Evolutionary conservation across 192 early-diverging fungal species (phyloP).

Genomic region (Backusella tuberculispora): DNA sequence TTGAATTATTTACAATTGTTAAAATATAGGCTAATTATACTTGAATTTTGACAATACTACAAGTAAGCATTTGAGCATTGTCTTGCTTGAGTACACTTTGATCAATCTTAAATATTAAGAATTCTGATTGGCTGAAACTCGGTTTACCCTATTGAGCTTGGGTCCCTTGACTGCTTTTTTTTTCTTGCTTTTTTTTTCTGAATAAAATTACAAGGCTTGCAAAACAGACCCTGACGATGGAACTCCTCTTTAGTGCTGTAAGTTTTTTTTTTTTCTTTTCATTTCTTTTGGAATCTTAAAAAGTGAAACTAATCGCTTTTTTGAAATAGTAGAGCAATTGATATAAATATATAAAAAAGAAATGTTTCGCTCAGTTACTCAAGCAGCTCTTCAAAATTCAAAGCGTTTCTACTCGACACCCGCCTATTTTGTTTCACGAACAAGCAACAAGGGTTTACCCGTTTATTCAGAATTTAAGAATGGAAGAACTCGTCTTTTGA

Average conservation of each 20-base stretch:
- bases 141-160: not conserved
- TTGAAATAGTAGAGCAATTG: too few relatives aligned
- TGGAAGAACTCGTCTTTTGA: slow-evolving; percentile 63
- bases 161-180: slow-evolving; percentile 10
- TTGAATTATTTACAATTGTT: too few relatives aligned
- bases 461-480: slow-evolving; percentile 75
- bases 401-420: slow-evolving; percentile 36
- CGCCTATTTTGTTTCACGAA: slow-evolving; percentile 67
- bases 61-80: not conserved
- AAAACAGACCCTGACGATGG: slow-evolving; percentile 14
- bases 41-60: too few relatives aligned
- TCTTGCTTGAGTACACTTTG: too few relatives aligned
- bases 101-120: not conserved
- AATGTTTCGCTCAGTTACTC: slow-evolving; percentile 33
- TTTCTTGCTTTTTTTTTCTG: not conserved
- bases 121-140: not conserved
- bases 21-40: too few relatives aligned
- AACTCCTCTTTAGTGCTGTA: not conserved
- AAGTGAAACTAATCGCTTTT: not conserved
- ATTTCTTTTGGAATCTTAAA: not conserved
- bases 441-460: slow-evolving; percentile 62
- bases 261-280: not conserved
- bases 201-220: not conserved
- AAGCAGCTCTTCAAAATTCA: slow-evolving; percentile 3
- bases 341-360: not conserved